A percentile compares a stretch with the other conserved stretches of the same genome.
These are phyloP conservation scores for Lycium barbarum DNA, from an alignment of 257 asterid species.

Conservation along the genomic window DNA sequence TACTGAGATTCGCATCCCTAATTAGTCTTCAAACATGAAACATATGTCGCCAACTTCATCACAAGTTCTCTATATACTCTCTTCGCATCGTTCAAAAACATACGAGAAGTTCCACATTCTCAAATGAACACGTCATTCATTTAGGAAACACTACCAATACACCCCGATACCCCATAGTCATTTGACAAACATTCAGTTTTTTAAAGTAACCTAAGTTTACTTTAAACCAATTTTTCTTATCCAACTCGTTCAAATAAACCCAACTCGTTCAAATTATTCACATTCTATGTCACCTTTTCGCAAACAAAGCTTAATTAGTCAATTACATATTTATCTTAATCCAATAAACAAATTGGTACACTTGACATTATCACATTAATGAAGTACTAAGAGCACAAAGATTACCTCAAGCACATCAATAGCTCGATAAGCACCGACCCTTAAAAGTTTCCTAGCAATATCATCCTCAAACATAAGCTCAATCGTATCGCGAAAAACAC, in stretches of 20 bases:
- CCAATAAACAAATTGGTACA: background rate
- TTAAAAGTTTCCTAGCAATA: conserved; percentile 60
- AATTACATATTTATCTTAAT: background rate
- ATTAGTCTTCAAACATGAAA: background rate
- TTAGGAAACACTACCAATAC: background rate
- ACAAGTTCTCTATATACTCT: background rate
- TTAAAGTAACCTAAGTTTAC: conserved; percentile 6
- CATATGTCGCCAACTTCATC: background rate
- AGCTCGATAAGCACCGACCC: conserved; percentile 75
- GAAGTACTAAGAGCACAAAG: background rate
- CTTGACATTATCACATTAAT: background rate
- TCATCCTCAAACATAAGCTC: conserved; percentile 95
- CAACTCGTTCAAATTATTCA: conserved; percentile 17
- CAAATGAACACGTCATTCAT: background rate
- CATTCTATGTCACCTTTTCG: background rate
- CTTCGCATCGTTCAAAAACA: conserved; percentile 3
- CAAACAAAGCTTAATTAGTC: background rate
- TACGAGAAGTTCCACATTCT: background rate
- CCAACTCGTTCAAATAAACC: too few species aligned
- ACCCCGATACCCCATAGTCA: background rate
- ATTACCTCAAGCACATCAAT: conserved; percentile 86
- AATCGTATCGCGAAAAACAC: conserved; percentile 71
- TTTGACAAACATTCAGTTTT: background rate
- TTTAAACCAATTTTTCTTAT: too few species aligned
- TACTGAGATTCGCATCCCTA: background rate